Percentiles rank a stretch among this genome's conserved stretches.
These are phyloP conservation scores for Fusarium napiforme DNA, from an alignment of 2,329 filamentous ascomycete genomes.

Conservation along the genomic window DNA sequence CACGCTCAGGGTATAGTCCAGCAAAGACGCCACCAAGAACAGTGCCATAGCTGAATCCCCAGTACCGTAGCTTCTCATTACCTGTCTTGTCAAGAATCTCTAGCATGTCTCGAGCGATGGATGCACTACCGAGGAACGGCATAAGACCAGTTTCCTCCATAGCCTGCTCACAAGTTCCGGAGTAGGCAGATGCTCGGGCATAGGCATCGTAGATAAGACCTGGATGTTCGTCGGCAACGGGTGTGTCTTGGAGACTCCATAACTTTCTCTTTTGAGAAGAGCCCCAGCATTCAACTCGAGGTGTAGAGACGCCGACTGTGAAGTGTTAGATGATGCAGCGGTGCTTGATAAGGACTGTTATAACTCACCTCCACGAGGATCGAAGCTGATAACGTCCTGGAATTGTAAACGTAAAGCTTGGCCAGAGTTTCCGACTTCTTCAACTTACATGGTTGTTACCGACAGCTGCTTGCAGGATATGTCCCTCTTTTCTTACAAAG, in stretches of 20 bases:
- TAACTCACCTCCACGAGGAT: slow-evolving; percentile 59
- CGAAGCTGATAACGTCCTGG: slow-evolving; percentile 62
- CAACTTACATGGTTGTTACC: slow-evolving; percentile 58
- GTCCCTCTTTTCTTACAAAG: slow-evolving; percentile 47
- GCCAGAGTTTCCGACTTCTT: neutral
- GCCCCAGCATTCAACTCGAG: slow-evolving; percentile 63
- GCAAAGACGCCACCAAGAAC: slow-evolving; percentile 64
- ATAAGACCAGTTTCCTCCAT: slow-evolving; percentile 53
- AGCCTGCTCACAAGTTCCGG: slow-evolving; percentile 55
- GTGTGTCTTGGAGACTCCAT: slow-evolving; percentile 58
- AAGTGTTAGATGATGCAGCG: neutral
- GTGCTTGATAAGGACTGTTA: neutral
- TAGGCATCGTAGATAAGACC: slow-evolving; percentile 59
- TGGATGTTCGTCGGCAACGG: slow-evolving; percentile 58
- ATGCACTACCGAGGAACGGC: slow-evolving; percentile 56
- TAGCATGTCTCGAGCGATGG: slow-evolving; percentile 60
- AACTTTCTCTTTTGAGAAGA: slow-evolving; percentile 53
- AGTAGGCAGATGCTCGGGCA: slow-evolving; percentile 55
- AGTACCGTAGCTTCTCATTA: slow-evolving; percentile 58
- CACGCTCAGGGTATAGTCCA: slow-evolving; percentile 61
- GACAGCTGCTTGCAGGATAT: slow-evolving; percentile 55
- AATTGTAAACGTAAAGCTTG: neutral
- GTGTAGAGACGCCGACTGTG: slow-evolving; percentile 59
- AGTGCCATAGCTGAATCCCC: slow-evolving; percentile 67
- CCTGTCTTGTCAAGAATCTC: slow-evolving; percentile 57